Conservation (phyloP, 164 flowering plant species). For the Kingdonia uniflora region DNA sequence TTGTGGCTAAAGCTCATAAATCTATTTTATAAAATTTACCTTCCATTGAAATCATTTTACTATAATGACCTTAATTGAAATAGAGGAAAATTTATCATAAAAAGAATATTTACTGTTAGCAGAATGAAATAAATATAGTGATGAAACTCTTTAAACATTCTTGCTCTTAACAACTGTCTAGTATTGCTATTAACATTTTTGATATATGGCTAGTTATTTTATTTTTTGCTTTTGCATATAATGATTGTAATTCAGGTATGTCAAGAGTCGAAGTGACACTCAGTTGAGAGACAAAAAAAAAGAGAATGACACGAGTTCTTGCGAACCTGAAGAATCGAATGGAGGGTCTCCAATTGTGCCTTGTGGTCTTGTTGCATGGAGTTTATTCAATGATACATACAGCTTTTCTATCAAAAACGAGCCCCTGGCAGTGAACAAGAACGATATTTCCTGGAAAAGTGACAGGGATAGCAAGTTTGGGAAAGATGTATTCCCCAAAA, state of each 20-base stretch:
- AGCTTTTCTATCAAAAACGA: conserved; percentile 36
- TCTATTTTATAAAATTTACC: no score
- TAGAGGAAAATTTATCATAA: no score
- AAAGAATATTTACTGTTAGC: no score
- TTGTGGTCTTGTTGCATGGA: conserved; percentile 95
- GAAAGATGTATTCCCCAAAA: conserved; percentile 58
- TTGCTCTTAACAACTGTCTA: no score
- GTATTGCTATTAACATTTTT: no score
- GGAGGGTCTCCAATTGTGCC: conserved; percentile 56
- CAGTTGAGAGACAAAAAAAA: conserved; percentile 30
- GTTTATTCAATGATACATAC: conserved; percentile 92
- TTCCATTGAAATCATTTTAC: no score
- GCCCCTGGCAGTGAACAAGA: conserved; percentile 50
- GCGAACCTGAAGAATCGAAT: conserved; percentile 51
- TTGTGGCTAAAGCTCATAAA: no score
- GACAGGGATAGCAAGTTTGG: conserved; percentile 89
- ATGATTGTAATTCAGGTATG: conserved; percentile 54
- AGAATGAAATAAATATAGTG: no score
- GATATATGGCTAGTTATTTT: no score
- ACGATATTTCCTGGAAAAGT: conserved; percentile 82
- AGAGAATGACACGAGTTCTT: conserved; percentile 21
- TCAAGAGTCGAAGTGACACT: conserved; percentile 74
- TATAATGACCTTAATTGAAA: no score
- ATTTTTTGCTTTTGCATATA: no score
- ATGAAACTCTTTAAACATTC: no score